Conservation (phyloP, 2,329 filamentous ascomycete species). For the Phyllosticta paracitricarpa region DNA sequence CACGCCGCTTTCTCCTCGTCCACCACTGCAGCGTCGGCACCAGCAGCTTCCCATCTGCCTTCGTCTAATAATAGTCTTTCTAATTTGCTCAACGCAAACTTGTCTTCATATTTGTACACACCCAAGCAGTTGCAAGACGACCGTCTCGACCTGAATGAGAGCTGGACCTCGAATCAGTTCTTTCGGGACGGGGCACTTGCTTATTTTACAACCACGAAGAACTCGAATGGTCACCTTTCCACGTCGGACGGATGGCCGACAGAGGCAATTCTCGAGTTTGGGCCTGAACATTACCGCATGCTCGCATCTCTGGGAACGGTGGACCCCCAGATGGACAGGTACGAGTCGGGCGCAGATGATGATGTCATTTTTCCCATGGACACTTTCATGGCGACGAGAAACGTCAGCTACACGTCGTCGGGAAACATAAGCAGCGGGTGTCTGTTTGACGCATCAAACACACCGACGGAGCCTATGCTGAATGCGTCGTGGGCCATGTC, state of each 20-base stretch:
- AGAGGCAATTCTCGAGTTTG: constrained; percentile 47
- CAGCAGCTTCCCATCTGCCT: constrained; percentile 37
- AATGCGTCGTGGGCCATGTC: constrained; percentile 36
- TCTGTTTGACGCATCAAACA: constrained; percentile 34
- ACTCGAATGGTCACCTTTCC: constrained; percentile 25
- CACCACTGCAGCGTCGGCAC: constrained; percentile 32
- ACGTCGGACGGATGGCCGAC: constrained; percentile 55
- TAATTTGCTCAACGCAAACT: constrained; percentile 36
- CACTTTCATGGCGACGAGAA: constrained; percentile 32
- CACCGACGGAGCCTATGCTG: constrained; percentile 26
- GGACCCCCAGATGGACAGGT: constrained; percentile 47
- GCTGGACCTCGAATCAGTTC: constrained; percentile 41
- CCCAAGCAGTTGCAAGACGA: constrained; percentile 40
- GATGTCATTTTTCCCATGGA: constrained; percentile 41
- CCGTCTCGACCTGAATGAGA: constrained; percentile 45
- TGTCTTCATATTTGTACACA: constrained; percentile 45
- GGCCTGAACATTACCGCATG: constrained; percentile 40
- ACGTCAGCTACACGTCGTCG: constrained; percentile 25
- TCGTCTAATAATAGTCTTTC: constrained; percentile 34
- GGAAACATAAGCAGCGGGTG: constrained; percentile 43
- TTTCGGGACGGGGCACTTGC: background rate
- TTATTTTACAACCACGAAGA: constrained; percentile 12
- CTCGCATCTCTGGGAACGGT: constrained; percentile 46
- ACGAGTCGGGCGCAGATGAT: constrained; percentile 45
- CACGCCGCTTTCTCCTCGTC: constrained; percentile 40